phyloP scores from a whole-genome alignment of 2,329 filamentous ascomycete species.

The Diaporthe sp. region DNA sequence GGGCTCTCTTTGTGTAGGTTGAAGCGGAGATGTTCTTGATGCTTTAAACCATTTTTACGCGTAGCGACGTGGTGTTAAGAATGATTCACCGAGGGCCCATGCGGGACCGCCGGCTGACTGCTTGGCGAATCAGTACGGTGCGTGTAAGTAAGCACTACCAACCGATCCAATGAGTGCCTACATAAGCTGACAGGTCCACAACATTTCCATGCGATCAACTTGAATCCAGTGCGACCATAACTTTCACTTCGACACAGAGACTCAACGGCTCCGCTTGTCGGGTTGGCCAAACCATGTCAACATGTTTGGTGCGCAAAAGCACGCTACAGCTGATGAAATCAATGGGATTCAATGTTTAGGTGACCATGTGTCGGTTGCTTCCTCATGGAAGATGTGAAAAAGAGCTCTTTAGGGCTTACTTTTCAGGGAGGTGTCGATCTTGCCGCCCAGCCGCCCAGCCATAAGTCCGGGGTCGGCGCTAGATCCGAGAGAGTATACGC shows the following conservation, averaged over 20 bases:
- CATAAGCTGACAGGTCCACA: not conserved
- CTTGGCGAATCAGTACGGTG: not conserved
- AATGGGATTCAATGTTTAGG: not conserved
- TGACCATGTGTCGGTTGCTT: too few species aligned
- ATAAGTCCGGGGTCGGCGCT: not conserved
- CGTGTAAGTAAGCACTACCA: slow-evolving; percentile 5
- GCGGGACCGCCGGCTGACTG: not conserved
- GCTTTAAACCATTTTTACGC: not conserved
- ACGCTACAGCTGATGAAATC: not conserved
- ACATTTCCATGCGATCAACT: not conserved
- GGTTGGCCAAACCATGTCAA: not conserved
- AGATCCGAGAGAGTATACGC: not conserved
- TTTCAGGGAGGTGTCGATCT: not conserved
- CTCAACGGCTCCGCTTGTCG: not conserved
- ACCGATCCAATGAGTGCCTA: not conserved
- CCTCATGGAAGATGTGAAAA: not conserved
- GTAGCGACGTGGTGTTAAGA: not conserved
- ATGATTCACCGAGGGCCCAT: not conserved
- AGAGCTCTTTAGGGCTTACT: not conserved
- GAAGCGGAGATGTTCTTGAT: not conserved
- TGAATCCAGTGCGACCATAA: not conserved
- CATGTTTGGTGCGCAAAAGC: not conserved
- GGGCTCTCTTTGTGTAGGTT: not conserved
- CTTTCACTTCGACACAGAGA: not conserved
- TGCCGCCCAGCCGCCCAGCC: not conserved